Conservation (phyloP, 192 early-diverging fungal species). For the Umbelopsis sp. region DNA sequence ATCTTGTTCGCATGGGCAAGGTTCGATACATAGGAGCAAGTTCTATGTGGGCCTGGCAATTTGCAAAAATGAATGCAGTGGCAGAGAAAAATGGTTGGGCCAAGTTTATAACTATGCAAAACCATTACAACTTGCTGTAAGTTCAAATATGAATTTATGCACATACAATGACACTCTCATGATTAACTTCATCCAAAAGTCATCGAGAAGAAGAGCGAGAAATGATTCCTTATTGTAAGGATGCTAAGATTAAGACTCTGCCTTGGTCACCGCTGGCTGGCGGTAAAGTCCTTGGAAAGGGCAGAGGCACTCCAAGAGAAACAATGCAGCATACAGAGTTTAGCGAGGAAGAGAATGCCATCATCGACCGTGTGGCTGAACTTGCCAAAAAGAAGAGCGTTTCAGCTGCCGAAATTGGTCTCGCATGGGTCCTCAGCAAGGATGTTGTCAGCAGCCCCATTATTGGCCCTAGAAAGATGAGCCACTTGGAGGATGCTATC, state of each 20-base stretch:
- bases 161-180: neutral
- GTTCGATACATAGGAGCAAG: constrained; percentile 48
- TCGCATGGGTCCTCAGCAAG: constrained; percentile 34
- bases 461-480: constrained; percentile 29
- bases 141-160: neutral
- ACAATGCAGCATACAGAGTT: neutral
- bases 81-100: constrained; percentile 45
- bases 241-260: constrained; percentile 33
- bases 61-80: constrained; percentile 37
- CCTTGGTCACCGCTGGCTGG: constrained; percentile 38
- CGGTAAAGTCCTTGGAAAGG: constrained; percentile 30
- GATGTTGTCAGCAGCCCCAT: constrained; percentile 26
- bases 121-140: constrained; percentile 41
- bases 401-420: constrained; percentile 26
- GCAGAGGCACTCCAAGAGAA: constrained; percentile 15
- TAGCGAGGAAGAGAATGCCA: constrained; percentile 10
- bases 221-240: constrained; percentile 40
- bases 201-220: constrained; percentile 47
- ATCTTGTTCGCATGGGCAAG: constrained; percentile 66
- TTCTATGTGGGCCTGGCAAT: constrained; percentile 45
- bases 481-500: constrained; percentile 30
- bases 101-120: constrained; percentile 37
- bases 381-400: constrained; percentile 26
- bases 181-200: neutral
- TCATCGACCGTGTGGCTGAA: constrained; percentile 31